Evolutionary conservation across 163 green algal genomes (phyloP).

Genomic region (Volvox carteri): DNA sequence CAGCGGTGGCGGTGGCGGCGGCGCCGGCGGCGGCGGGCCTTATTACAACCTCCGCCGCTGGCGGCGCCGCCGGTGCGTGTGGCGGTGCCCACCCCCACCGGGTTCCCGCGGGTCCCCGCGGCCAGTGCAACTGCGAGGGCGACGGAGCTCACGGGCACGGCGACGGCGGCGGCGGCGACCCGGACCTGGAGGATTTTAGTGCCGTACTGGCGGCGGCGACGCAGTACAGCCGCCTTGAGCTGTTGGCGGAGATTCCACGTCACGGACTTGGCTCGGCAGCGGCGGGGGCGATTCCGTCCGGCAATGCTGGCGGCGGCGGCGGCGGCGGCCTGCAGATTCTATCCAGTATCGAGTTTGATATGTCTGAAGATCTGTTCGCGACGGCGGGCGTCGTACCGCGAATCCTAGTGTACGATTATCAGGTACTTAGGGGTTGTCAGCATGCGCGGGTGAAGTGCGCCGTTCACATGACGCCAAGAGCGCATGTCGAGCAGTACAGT

Average conservation of each 20-base stretch:
- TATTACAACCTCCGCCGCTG: neutral
- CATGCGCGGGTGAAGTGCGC: too few relatives aligned
- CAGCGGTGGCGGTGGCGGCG: neutral
- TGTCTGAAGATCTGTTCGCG: conserved; percentile 91
- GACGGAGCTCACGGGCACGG: too few relatives aligned
- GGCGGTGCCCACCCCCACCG: neutral
- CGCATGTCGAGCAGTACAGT: too few relatives aligned
- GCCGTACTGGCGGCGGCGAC: conserved; percentile 57
- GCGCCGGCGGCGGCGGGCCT: too few relatives aligned
- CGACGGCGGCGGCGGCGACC: neutral
- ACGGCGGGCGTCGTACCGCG: conserved; percentile 71
- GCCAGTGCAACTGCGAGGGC: neutral
- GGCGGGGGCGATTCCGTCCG: neutral
- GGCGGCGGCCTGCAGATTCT: conserved; percentile 66
- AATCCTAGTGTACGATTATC: conserved; percentile 62
- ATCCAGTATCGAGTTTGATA: conserved; percentile 88
- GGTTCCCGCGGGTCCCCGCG: neutral
- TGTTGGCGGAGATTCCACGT: conserved; percentile 33
- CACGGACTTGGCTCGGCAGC: conserved; percentile 12
- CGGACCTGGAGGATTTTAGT: conserved; percentile 45
- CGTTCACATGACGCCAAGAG: too few relatives aligned
- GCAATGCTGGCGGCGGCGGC: neutral
- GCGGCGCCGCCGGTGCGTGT: neutral
- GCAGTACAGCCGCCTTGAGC: conserved; percentile 53
- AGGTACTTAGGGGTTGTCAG: too few relatives aligned